phyloP scores from a whole-genome alignment of 1,284 basidiomycete species.

The Peniophora sp. region DNA sequence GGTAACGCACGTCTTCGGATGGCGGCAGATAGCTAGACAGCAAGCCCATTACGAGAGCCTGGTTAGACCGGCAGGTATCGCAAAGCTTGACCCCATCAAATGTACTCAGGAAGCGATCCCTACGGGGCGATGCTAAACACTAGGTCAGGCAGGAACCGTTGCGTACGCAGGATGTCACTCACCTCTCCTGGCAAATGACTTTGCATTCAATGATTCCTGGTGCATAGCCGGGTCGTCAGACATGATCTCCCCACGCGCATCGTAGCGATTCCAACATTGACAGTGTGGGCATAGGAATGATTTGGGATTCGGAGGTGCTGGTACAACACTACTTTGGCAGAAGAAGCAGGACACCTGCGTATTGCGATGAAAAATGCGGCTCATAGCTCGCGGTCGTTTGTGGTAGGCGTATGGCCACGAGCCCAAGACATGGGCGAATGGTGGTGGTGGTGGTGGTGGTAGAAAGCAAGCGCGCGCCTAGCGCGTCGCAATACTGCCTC shows the following conservation, averaged over 20 bases:
- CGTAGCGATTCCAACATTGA: conserved; percentile 65
- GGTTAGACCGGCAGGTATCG: conserved; percentile 83
- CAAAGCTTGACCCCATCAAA: conserved; percentile 68
- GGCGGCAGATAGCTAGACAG: conserved; percentile 82
- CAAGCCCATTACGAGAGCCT: conserved; percentile 78
- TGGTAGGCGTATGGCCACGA: too few species aligned
- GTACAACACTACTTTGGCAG: conserved; percentile 43
- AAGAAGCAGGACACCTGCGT: conserved; percentile 53
- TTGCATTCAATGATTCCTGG: conserved; percentile 60
- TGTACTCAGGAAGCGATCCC: conserved; percentile 53
- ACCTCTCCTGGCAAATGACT: conserved; percentile 74
- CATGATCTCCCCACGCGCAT: conserved; percentile 62
- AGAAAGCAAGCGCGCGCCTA: not conserved
- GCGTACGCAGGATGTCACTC: conserved; percentile 15
- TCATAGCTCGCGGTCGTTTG: conserved; percentile 8
- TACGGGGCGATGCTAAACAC: conserved; percentile 51
- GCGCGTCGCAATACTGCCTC: too few species aligned
- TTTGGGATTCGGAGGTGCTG: conserved; percentile 36
- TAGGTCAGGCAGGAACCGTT: not conserved
- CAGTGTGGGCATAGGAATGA: conserved; percentile 64
- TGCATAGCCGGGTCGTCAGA: conserved; percentile 87
- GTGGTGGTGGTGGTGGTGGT: not conserved
- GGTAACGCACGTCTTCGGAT: conserved; percentile 35
- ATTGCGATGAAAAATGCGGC: conserved; percentile 26
- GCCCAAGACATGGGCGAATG: not conserved